phyloP scores from a whole-genome alignment of 1,284 basidiomycete genomes.

The Kwoniella shivajii region DNA sequence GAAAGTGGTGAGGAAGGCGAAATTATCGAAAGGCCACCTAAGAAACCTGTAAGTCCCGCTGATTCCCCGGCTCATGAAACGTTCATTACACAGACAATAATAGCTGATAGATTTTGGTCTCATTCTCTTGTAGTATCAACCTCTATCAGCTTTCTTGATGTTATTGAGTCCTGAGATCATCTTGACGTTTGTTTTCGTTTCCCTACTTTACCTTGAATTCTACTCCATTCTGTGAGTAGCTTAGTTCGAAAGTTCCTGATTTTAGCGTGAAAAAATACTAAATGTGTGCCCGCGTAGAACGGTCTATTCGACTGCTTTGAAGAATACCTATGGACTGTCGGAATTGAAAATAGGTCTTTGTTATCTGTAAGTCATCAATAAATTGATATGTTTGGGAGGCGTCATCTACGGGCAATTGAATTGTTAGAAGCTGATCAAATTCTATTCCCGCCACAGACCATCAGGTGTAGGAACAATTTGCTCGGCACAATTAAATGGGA shows the following conservation, averaged over 20 bases:
- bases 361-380: constrained; percentile 49
- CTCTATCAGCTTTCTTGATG: constrained; percentile 45
- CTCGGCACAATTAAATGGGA: constrained; percentile 43
- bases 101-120: too few species aligned
- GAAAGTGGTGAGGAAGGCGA: constrained; percentile 26
- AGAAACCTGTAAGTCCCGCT: constrained; percentile 26
- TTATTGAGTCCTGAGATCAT: constrained; percentile 49
- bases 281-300: too few species aligned
- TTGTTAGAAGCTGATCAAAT: neutral
- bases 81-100: too few species aligned
- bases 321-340: constrained; percentile 43
- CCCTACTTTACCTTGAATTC: constrained; percentile 50
- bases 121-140: constrained; percentile 39
- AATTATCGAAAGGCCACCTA: constrained; percentile 33
- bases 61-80: neutral
- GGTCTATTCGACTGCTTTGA: constrained; percentile 48
- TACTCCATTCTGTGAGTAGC: constrained; percentile 46
- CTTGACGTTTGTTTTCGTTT: constrained; percentile 39
- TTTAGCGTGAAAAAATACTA: too few species aligned
- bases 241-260: too few species aligned
- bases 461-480: constrained; percentile 44
- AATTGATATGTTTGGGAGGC: neutral
- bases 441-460: constrained; percentile 27
- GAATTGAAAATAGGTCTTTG: constrained; percentile 53
- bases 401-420: neutral